Percentiles rank a stretch among this genome's conserved stretches.
These are phyloP conservation scores for Pseudogymnoascus sp. DNA, from an alignment of 2,329 filamentous ascomycete genomes.

Conservation along the genomic window DNA sequence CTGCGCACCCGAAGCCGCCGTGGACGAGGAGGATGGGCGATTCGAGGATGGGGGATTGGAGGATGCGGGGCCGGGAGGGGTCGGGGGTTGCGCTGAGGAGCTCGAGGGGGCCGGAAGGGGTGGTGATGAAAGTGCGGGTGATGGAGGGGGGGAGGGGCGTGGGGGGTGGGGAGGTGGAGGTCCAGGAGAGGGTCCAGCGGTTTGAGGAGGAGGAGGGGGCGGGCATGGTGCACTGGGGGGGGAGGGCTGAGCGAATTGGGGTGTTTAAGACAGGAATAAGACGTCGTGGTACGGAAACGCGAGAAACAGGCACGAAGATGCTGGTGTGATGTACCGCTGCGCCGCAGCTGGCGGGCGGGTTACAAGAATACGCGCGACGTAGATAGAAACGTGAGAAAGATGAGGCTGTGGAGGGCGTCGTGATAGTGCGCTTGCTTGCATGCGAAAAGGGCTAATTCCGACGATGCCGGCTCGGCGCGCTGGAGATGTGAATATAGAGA, in stretches of 20 bases:
- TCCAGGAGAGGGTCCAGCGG: neutral
- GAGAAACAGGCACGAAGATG: neutral
- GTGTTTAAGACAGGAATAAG: neutral
- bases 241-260: too few relatives aligned
- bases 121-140: constrained; percentile 26
- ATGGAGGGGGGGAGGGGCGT: constrained; percentile 24
- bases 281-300: neutral
- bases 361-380: neutral
- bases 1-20: constrained; percentile 32
- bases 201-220: neutral
- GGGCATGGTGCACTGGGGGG: neutral
- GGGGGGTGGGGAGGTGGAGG: neutral
- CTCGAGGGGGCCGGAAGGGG: constrained; percentile 30
- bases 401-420: neutral
- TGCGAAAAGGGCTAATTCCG: neutral
- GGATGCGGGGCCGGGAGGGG: neutral
- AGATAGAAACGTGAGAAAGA: neutral
- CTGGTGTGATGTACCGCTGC: neutral
- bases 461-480: neutral
- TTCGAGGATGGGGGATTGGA: constrained; percentile 1
- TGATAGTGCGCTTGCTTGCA: neutral
- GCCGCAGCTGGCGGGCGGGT: neutral
- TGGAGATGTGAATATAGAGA: neutral
- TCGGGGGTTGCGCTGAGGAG: constrained; percentile 23
- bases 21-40: constrained; percentile 34